Conservation (phyloP, 116 monocot species). For the Iris pallida region DNA sequence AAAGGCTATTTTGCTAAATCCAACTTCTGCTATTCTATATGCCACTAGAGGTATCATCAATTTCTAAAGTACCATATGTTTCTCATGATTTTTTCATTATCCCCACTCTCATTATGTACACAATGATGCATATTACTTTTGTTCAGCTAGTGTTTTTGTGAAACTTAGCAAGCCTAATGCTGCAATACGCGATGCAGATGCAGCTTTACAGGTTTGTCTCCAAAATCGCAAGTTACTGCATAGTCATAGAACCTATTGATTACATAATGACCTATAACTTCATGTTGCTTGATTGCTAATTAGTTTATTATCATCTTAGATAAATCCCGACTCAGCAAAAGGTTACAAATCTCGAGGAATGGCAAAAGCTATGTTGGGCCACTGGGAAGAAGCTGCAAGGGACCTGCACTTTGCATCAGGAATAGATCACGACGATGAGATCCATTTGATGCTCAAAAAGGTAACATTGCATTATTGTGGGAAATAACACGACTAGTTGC, state of each 20-base stretch:
- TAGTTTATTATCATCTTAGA: constrained; percentile 24
- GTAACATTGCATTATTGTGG: constrained; percentile 19
- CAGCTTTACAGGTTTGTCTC: constrained; percentile 63
- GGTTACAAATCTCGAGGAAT: constrained; percentile 86
- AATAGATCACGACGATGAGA: constrained; percentile 86
- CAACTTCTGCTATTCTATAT: constrained; percentile 73
- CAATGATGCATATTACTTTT: neutral
- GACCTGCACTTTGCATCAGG: constrained; percentile 80
- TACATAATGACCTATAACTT: neutral
- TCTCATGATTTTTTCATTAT: neutral
- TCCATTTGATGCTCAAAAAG: constrained; percentile 53
- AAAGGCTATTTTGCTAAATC: constrained; percentile 65
- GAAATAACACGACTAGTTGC: constrained; percentile 7
- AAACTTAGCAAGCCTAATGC: constrained; percentile 84
- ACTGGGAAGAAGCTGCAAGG: constrained; percentile 81
- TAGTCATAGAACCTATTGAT: neutral
- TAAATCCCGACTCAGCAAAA: constrained; percentile 89
- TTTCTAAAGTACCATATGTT: neutral
- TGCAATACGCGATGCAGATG: constrained; percentile 82
- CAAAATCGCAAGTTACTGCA: neutral
- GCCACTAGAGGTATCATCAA: constrained; percentile 63
- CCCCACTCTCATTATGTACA: neutral
- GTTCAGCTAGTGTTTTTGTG: constrained; percentile 66
- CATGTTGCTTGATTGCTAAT: neutral
- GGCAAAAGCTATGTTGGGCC: constrained; percentile 74